Base-by-base conservation (phyloP, 371 early-diverging fungal genomes). In the Saksenaea oblongispora region DNA sequence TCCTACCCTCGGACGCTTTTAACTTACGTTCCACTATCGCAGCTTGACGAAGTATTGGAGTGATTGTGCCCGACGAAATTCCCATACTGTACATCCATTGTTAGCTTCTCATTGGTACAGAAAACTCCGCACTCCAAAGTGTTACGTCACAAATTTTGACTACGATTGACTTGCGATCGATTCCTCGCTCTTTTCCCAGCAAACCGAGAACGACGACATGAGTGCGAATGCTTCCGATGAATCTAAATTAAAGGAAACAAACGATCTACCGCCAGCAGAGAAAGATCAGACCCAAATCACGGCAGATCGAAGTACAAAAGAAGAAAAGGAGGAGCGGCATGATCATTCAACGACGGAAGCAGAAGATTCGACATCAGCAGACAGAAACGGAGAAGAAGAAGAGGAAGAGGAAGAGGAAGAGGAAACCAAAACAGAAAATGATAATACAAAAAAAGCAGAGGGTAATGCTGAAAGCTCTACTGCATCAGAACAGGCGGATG, bases 401-500 rank as follows among this genome's bases (percentile, higher is more conserved):
- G 9, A n/a, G n/a, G n/a, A n/a, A n/a, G 22, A 2, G 7, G 31
- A 31, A 7, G 31, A 31, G 8, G 51, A 47, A 17, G 9, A 47
- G n/a, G 22, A n/a, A 47, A 47, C 51, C n/a, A 22, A 47, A 22
- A 22, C 51, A 18, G 51, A 47, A 3, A 47, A 26, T 22, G 51
- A 47, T 9, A 2, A 47, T 39, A 39, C 39, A 39, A n/a, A 39
- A 47, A 47, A 47, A 17, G 22, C 5, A 47, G 51, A 47, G 51
- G 51, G 22, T 22, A 10, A n/a, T 22, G 22, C 22, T 11, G 22
- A 47, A 47, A 22, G 22, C 11, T 47, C 51, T 47, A 47, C 51
- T 22, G 9, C n/a, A 7, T 17, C 51, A 47, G 51, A 47, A 18
- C 51, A 47, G 51, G 57, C 44, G 15, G 58, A 60, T 54, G 54